phyloP scores from a whole-genome alignment of 2,329 filamentous ascomycete genomes.

The Fusarium musae region DNA sequence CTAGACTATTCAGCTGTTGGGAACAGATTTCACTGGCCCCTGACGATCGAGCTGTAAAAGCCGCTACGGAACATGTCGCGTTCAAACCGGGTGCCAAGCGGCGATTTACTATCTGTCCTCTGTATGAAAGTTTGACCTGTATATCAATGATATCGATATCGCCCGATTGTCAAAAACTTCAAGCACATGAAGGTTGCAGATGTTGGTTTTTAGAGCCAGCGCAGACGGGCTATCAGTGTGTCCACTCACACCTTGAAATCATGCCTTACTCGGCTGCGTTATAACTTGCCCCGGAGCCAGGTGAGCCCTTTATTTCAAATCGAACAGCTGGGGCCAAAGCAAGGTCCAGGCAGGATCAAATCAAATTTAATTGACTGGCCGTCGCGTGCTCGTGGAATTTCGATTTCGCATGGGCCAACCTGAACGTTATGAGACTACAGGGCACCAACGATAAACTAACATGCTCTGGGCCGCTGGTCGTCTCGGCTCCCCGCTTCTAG shows the following conservation, averaged over 20 bases:
- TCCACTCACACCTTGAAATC: conserved; percentile 33
- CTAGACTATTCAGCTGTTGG: conserved; percentile 32
- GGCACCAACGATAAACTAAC: conserved; percentile 40
- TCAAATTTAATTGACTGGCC: conserved; percentile 20
- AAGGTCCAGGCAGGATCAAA: conserved; percentile 11
- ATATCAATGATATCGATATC: conserved; percentile 18
- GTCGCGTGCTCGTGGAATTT: conserved; percentile 25
- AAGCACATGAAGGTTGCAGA: conserved; percentile 23
- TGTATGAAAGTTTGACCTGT: conserved; percentile 7
- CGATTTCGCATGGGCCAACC: conserved; percentile 29
- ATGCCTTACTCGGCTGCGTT: conserved; percentile 26
- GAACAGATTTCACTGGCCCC: conserved; percentile 15
- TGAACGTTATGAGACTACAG: conserved; percentile 29
- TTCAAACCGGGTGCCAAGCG: conserved; percentile 15
- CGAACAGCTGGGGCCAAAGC: background rate
- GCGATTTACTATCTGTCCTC: conserved; percentile 9
- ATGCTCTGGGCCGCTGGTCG: conserved; percentile 27
- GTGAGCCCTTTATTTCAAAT: conserved; percentile 23
- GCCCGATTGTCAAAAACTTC: conserved; percentile 28
- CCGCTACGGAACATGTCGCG: conserved; percentile 31
- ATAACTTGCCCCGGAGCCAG: conserved; percentile 17
- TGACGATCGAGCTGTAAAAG: conserved; percentile 29
- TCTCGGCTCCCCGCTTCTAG: conserved; percentile 38
- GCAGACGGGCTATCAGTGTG: conserved; percentile 9
- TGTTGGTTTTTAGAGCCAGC: conserved; percentile 20